These are phyloP conservation scores for Phaeosphaeriaceae sp. DNA, from an alignment of 2,329 filamentous ascomycete genomes.

Conservation along the genomic window DNA sequence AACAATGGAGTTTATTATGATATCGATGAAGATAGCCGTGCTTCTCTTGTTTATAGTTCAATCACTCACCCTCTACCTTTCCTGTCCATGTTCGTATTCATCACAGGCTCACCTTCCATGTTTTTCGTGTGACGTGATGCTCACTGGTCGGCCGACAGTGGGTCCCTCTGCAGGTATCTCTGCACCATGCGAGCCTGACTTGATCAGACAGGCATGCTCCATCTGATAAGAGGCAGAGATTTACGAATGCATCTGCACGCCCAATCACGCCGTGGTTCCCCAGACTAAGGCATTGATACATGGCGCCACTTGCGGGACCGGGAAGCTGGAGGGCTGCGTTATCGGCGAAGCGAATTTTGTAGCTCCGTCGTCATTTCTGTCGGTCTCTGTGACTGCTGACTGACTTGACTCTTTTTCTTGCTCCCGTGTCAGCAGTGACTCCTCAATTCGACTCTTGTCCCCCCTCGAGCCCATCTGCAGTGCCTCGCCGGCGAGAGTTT, in stretches of 20 bases:
- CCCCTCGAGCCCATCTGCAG: conserved; percentile 23
- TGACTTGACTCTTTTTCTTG: not conserved
- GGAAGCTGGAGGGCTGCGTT: conserved; percentile 29
- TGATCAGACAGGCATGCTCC: not conserved
- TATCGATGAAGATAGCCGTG: conserved; percentile 8
- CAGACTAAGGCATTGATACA: conserved; percentile 19
- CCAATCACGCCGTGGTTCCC: conserved; percentile 26
- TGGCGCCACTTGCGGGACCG: conserved; percentile 28
- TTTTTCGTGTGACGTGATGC: not conserved
- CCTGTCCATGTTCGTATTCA: not conserved
- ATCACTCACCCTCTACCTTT: conserved; percentile 7
- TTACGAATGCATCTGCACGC: not conserved
- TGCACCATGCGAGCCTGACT: not conserved
- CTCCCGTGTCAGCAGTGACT: not conserved
- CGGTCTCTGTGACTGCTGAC: conserved; percentile 16
- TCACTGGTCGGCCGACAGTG: not conserved
- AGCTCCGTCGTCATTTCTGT: conserved; percentile 29
- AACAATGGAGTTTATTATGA: conserved; percentile 43
- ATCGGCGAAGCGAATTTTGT: conserved; percentile 45
- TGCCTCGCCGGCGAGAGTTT: conserved; percentile 32
- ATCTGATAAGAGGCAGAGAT: conserved; percentile 6
- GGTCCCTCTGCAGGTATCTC: not conserved
- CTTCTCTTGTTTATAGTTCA: conserved; percentile 29
- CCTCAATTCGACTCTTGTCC: conserved; percentile 20
- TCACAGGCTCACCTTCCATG: not conserved